A percentile compares a stretch with the other conserved stretches of the same genome.
Evolutionary conservation across 345 rosid species (phyloP).

Genomic region (Mangifera indica): DNA sequence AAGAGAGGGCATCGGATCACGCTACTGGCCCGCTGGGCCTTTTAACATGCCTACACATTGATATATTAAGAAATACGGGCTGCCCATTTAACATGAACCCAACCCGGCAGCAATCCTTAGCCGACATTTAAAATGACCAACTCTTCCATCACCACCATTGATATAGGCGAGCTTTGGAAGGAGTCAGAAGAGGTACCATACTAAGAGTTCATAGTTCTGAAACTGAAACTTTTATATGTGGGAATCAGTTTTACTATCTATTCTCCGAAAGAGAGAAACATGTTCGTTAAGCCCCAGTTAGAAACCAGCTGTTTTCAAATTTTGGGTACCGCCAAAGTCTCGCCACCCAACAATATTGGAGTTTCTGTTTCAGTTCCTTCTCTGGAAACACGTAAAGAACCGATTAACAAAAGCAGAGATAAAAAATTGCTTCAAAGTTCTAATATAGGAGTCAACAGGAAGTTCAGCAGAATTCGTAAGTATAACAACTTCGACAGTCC

Average conservation of each 20-base stretch:
- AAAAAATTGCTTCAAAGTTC: slow-evolving; percentile 34
- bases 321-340: slow-evolving; percentile 42
- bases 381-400: slow-evolving; percentile 38
- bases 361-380: slow-evolving; percentile 37
- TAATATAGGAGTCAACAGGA: slow-evolving; percentile 25
- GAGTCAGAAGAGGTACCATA: neutral
- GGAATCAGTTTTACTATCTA: neutral
- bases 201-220: neutral
- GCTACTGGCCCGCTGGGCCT: too few relatives aligned
- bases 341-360: slow-evolving; percentile 31
- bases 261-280: slow-evolving; percentile 5
- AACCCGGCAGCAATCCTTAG: neutral
- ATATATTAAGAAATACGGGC: too few relatives aligned
- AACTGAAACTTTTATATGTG: neutral
- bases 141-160: too few relatives aligned
- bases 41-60: too few relatives aligned
- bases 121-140: too few relatives aligned
- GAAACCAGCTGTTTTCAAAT: slow-evolving; percentile 47
- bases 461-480: slow-evolving; percentile 27
- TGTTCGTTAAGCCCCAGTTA: slow-evolving; percentile 57
- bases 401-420: slow-evolving; percentile 31
- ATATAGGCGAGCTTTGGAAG: neutral
- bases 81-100: neutral
- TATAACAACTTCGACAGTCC: slow-evolving; percentile 14
- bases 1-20: too few relatives aligned